These are phyloP conservation scores for Ensete glaucum DNA, from an alignment of 176 grass and related monocot genomes.

Conservation along the genomic window DNA sequence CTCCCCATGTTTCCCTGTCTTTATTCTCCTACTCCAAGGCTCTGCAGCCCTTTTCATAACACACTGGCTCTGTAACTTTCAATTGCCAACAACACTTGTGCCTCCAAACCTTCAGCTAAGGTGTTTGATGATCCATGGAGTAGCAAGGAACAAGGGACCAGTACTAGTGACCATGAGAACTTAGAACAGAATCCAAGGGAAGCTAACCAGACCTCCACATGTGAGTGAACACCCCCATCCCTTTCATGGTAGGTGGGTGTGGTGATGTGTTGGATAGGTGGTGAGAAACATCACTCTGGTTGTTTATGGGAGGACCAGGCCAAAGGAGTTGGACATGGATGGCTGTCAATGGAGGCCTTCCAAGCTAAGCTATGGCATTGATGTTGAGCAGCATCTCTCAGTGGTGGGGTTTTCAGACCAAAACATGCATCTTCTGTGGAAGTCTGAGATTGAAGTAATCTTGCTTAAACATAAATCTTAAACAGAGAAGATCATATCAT, in stretches of 20 bases:
- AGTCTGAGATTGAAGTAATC: too few species aligned
- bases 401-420: not conserved
- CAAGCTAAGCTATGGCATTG: not conserved
- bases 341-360: not conserved
- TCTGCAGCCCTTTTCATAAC: conserved; percentile 10
- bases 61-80: not conserved
- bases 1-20: not conserved
- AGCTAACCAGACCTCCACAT: not conserved
- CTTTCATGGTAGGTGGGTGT: too few species aligned
- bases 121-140: not conserved
- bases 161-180: not conserved
- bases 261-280: too few species aligned
- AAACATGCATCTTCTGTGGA: too few species aligned
- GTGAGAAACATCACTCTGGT: not conserved
- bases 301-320: not conserved
- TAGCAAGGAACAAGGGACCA: not conserved
- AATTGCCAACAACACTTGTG: not conserved
- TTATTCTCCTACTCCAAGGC: not conserved
- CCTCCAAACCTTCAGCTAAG: not conserved
- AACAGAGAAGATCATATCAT: too few species aligned
- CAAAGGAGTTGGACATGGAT: too few species aligned
- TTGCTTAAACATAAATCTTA: too few species aligned
- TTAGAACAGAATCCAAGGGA: conserved; percentile 1
- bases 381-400: not conserved
- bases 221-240: not conserved